Conservation (phyloP, 331 rosid species). For the Pyracantha coccinea region DNA sequence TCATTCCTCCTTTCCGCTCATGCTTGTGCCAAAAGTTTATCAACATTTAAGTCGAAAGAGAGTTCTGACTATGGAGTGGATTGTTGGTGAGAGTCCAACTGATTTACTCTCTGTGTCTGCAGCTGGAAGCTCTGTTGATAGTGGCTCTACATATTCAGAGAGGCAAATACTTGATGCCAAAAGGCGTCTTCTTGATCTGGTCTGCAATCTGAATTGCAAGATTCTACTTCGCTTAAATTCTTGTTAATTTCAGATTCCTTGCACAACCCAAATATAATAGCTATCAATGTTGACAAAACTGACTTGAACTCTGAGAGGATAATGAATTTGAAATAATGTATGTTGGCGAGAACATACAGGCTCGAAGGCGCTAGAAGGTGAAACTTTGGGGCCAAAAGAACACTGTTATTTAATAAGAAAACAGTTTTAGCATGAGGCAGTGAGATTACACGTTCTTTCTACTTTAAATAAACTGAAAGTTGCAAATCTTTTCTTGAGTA, state of each 20-base stretch:
- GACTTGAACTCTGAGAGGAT: neutral
- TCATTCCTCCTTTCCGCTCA: conserved; percentile 70
- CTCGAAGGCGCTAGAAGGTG: neutral
- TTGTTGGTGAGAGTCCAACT: conserved; percentile 90
- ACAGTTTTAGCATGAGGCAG: neutral
- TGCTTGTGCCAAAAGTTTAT: conserved; percentile 63
- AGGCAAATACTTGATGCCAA: conserved; percentile 65
- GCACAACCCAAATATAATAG: neutral
- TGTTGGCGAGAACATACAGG: neutral
- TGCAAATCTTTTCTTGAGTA: neutral
- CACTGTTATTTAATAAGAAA: neutral
- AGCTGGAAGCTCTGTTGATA: conserved; percentile 32
- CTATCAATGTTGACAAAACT: neutral
- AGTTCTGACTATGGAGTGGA: conserved; percentile 98
- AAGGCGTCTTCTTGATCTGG: conserved; percentile 91
- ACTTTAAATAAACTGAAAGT: neutral
- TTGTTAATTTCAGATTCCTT: neutral
- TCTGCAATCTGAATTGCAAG: conserved; percentile 23
- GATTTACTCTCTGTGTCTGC: conserved; percentile 56
- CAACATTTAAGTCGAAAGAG: conserved; percentile 63
- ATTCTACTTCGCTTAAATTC: conserved; percentile 1
- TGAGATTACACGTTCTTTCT: neutral
- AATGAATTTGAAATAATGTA: neutral
- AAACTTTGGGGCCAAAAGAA: neutral
- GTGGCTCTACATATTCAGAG: conserved; percentile 45